A percentile compares a stretch with the other conserved stretches of the same genome.
Evolutionary conservation across 106 monocot genomes (phyloP).

Genomic region (Dendrobium nobile): DNA sequence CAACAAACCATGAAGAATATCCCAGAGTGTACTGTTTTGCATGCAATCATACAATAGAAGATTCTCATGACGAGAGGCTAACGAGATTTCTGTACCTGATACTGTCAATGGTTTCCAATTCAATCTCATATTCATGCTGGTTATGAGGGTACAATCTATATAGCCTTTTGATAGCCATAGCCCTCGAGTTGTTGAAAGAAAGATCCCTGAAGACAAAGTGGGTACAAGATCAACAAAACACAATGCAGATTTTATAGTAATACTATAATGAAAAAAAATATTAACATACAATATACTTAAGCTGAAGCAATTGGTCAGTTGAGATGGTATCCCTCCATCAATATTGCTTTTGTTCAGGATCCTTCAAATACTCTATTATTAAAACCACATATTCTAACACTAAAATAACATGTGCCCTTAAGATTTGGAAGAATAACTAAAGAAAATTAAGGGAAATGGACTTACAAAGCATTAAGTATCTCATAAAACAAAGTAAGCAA

Average conservation of each 20-base stretch:
- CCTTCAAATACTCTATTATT: slow-evolving; percentile 24
- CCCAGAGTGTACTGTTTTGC: too few species aligned
- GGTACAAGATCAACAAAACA: background rate
- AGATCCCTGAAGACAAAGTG: slow-evolving; percentile 55
- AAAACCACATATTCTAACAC: slow-evolving; percentile 1
- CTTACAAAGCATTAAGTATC: slow-evolving; percentile 61
- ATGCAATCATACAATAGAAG: too few species aligned
- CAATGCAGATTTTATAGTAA: background rate
- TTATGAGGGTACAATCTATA: slow-evolving; percentile 66
- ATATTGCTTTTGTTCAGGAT: slow-evolving; percentile 88
- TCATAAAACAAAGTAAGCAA: background rate
- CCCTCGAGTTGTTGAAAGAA: slow-evolving; percentile 80
- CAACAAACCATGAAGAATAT: too few species aligned
- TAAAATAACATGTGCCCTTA: background rate
- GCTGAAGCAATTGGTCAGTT: slow-evolving; percentile 88
- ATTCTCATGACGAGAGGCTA: slow-evolving; percentile 23
- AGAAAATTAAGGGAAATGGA: background rate
- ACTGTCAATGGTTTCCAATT: slow-evolving; percentile 81
- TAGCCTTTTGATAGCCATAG: slow-evolving; percentile 76
- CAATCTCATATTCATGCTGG: slow-evolving; percentile 79
- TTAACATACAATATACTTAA: slow-evolving; percentile 61
- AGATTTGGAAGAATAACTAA: background rate
- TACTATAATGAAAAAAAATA: background rate
- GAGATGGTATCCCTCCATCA: slow-evolving; percentile 62
- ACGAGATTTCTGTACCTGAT: slow-evolving; percentile 89